These are phyloP conservation scores for Styphnolobium japonicum DNA, from an alignment of 306 rosid genomes.

Conservation along the genomic window DNA sequence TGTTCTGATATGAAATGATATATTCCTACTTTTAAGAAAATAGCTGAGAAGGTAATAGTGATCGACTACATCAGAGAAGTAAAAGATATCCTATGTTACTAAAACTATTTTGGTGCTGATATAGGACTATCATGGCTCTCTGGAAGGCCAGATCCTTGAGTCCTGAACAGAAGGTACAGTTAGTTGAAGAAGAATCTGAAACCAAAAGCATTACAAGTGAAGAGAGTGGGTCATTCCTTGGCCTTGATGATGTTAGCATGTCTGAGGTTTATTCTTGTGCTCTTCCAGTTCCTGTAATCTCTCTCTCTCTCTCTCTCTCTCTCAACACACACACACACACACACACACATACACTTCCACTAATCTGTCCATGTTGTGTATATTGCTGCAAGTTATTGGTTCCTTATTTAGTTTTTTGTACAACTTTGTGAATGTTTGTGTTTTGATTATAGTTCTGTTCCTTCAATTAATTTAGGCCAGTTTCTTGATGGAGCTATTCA, in stretches of 20 bases:
- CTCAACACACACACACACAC: background rate
- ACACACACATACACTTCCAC: background rate
- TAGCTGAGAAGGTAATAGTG: background rate
- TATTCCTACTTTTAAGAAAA: background rate
- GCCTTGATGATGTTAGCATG: slow-evolving; percentile 71
- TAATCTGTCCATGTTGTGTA: background rate
- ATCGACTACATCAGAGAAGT: background rate
- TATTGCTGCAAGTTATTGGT: background rate
- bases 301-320: slow-evolving; percentile 24
- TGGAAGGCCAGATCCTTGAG: slow-evolving; percentile 93
- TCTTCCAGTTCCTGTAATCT: slow-evolving; percentile 65
- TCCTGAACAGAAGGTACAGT: slow-evolving; percentile 88
- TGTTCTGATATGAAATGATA: background rate
- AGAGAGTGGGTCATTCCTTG: slow-evolving; percentile 74
- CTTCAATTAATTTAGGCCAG: slow-evolving; percentile 50
- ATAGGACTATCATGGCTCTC: slow-evolving; percentile 91
- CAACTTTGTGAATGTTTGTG: background rate
- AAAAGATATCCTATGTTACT: background rate
- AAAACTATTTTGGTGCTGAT: slow-evolving; percentile 28
- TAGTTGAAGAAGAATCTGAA: slow-evolving; percentile 83
- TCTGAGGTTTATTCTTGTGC: slow-evolving; percentile 65
- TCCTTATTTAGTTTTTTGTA: background rate
- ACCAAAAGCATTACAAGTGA: slow-evolving; percentile 54
- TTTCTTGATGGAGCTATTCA: slow-evolving; percentile 71
- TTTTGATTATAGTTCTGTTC: slow-evolving; percentile 24